Evolutionary conservation across 495 filamentous ascomycete species (phyloP), one percentile per base, ranked within the genome.

Genomic region (Aspergillus biplanus): DNA sequence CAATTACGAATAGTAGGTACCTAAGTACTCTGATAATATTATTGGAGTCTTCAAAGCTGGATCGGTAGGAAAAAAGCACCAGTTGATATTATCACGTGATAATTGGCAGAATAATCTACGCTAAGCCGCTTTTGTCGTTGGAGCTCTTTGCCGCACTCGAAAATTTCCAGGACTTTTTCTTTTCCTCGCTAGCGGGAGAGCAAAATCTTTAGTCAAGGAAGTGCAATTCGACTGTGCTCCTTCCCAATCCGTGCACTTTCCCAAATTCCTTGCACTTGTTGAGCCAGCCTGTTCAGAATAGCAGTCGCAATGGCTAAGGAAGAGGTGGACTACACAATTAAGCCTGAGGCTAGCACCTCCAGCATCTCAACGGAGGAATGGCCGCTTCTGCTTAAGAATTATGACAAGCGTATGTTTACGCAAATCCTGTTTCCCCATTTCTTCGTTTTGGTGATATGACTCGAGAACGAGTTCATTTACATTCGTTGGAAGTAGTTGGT

Each of bases 321-420:
- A 70, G 85, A 86, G 64, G 84, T 83, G 73, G 89, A 96, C 64
- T 91, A 90, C 76, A 80, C 81, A 72, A 97, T 97, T 77, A 97
- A 96, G 85, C 93, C 94, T 48, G 86, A 92, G 81, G 84, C 86
- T 68, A 79, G 82, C 61, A 84, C 85, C 63, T 90, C 91, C 49
- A 77, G 82, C 46, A 78, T 92, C 62, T 87, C 92, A 75, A 91
- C 89, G 66, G 91, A 87, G 76, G 78, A 86, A 62, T 96, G 92
- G 91, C 92, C 93, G 64, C 81, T 96, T 73, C 83, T 99, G 59
- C 83, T 99, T 62, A 97, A 96, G 82, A 92, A 97, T 78, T 97
- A 93, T 73, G 86, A 89, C 73, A 89, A 92, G 69, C 80, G 88
- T 90, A 82, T 49, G 87, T 78, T 61, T 35, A 16, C 60, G 27